Base-by-base conservation (phyloP, 2,329 filamentous ascomycete species). In the Pestalotiopsis sp. region DNA sequence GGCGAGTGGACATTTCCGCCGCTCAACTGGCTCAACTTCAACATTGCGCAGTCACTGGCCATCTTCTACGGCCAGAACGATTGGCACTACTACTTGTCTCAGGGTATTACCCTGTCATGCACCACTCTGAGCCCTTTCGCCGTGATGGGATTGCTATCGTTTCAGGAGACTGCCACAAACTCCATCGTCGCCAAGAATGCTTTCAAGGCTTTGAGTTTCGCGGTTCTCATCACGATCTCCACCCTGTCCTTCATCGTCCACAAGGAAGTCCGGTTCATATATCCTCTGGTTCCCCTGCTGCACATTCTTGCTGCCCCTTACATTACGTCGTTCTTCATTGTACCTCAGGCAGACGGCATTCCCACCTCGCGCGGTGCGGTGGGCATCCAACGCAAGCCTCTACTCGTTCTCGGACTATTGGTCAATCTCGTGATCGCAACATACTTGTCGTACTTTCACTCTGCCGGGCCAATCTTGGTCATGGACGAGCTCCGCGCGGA, bases 261-360 rank as follows among this genome's bases (percentile, higher is more conserved):
- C 82, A 99, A 99, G 79, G 96, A 99, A 84, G 93, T 97, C 73
- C 93, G 96, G 75, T 99, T 99, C 82, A 92, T 98, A 72, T 97
- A 97, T 75, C 95, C 96, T 1, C 86, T 99, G 20, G 86, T 98
- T 1, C 95, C 96, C 1, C 86, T 91, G n/a, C 86, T 99, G 6
- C 93, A 96, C 77, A 82, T 97, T 70, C 83, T 98, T 52, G 89
- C 92, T 1, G 93, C 94, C 0, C 87, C 89, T 0, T 85, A 89
- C 2, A 80, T 93, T 17, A 83, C 87, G 2, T 78, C 83, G 9
- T 94, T 93, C 81, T 94, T 95, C 77, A 80, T 81, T 9, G 82
- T 81, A 30, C 74, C 79, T 17, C 68, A 75, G 17, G 70, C 76
- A 38, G 66, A 75, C 20, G 67, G 73, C 66, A 70, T 74, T 39